phyloP scores from a whole-genome alignment of 225 moss, liverwort and hornwort genomes.

The Sphagnum tenellum region DNA sequence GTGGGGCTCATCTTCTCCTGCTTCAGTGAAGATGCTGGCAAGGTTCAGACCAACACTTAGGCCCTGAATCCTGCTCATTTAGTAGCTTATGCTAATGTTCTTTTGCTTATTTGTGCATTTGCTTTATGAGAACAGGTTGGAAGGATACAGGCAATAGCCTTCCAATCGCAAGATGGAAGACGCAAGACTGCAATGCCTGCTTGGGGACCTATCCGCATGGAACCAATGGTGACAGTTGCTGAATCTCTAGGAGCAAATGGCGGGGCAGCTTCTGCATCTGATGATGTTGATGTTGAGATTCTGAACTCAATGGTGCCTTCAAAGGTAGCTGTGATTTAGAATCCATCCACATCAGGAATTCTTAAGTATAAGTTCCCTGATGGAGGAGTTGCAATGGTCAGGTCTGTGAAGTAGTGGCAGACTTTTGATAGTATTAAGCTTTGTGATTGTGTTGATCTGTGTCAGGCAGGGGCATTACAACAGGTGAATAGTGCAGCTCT shows the following conservation, averaged over 20 bases:
- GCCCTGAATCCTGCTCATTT: too few species aligned
- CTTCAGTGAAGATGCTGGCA: constrained; percentile 86
- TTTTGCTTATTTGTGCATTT: neutral
- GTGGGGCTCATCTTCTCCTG: constrained; percentile 95
- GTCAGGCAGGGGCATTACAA: constrained; percentile 28
- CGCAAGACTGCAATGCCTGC: constrained; percentile 22
- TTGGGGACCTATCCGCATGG: constrained; percentile 19
- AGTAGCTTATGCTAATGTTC: neutral
- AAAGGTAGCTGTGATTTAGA: too few species aligned
- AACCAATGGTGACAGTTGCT: constrained; percentile 1
- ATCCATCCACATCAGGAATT: too few species aligned
- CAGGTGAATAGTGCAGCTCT: constrained; percentile 54
- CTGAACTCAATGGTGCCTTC: too few species aligned
- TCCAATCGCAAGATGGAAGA: constrained; percentile 84
- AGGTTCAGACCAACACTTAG: constrained; percentile 6
- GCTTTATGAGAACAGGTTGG: constrained; percentile 40
- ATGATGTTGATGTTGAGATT: too few species aligned
- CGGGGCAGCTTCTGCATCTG: constrained; percentile 10
- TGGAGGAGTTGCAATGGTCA: too few species aligned
- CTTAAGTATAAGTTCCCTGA: too few species aligned
- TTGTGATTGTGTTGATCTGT: neutral
- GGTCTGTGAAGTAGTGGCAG: too few species aligned
- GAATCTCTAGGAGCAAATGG: constrained; percentile 9
- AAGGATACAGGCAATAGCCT: constrained; percentile 94
- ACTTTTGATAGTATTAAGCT: neutral